Percentiles rank a stretch among this genome's conserved stretches.
phyloP scores from a whole-genome alignment of 1,139 yeast genomes.

The Pichia sp. region DNA sequence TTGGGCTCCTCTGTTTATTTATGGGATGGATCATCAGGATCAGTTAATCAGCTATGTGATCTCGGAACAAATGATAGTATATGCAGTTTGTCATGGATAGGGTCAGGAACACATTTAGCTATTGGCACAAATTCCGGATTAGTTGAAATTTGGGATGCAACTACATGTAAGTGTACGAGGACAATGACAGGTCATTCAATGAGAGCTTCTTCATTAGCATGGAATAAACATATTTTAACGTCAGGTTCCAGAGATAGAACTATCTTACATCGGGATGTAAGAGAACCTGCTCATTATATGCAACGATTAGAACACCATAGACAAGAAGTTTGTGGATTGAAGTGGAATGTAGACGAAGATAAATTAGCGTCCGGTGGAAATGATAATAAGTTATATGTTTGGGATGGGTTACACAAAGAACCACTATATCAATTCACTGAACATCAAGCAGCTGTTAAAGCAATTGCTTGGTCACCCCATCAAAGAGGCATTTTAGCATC shows the following conservation, averaged over 20 bases:
- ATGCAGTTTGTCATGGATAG: conserved; percentile 89
- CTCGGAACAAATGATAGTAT: conserved; percentile 56
- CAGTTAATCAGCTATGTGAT: conserved; percentile 76
- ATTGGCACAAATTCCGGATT: conserved; percentile 83
- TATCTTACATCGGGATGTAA: conserved; percentile 84
- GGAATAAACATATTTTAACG: conserved; percentile 87
- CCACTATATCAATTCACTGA: conserved; percentile 75
- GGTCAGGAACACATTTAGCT: conserved; percentile 88
- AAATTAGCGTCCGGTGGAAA: conserved; percentile 91
- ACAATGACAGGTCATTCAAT: conserved; percentile 89
- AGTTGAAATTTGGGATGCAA: conserved; percentile 95
- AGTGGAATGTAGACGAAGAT: conserved; percentile 88
- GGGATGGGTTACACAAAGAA: conserved; percentile 72
- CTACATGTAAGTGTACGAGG: conserved; percentile 74
- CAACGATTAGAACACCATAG: conserved; percentile 64
- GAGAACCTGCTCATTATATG: conserved; percentile 78
- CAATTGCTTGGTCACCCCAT: conserved; percentile 97
- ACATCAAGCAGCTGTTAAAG: conserved; percentile 94
- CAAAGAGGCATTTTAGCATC: conserved; percentile 88
- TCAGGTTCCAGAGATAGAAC: conserved; percentile 85
- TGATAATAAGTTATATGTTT: conserved; percentile 76
- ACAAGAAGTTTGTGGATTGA: conserved; percentile 94
- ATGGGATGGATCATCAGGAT: conserved; percentile 86
- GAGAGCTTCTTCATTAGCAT: conserved; percentile 81
- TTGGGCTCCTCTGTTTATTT: conserved; percentile 81